Percentiles rank a stretch among this genome's conserved stretches.
phyloP scores from a whole-genome alignment of 1,284 basidiomycete genomes.

The Ganoderma resinaceum region DNA sequence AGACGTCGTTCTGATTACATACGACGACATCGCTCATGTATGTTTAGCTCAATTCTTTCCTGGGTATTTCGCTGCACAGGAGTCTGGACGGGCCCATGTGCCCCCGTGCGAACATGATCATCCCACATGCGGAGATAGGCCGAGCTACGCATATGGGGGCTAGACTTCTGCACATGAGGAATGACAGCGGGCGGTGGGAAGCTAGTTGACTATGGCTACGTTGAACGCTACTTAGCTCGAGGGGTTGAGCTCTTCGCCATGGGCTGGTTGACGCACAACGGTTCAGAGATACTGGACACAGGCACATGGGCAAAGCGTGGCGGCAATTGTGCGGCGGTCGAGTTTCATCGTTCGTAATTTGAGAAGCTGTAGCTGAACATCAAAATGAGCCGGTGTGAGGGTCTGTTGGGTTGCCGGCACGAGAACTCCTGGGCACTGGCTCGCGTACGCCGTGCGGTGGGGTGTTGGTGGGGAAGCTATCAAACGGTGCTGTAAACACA shows the following conservation, averaged over 20 bases:
- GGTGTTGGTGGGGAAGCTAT: conserved; percentile 6
- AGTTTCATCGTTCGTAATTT: not conserved
- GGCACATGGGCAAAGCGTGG: not conserved
- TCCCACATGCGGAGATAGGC: not conserved
- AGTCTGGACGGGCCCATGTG: not conserved
- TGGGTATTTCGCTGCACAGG: not conserved
- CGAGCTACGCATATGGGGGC: not conserved
- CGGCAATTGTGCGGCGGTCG: not conserved
- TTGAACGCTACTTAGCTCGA: not conserved
- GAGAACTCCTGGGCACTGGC: conserved; percentile 9
- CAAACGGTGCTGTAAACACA: not conserved
- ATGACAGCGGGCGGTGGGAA: conserved; percentile 2
- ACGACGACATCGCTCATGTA: conserved; percentile 13
- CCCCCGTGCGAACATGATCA: not conserved
- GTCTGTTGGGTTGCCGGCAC: conserved; percentile 10
- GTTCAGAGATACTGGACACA: not conserved
- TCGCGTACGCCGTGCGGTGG: not conserved
- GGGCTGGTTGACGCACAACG: not conserved
- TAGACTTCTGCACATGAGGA: not conserved
- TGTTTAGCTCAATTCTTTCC: conserved; percentile 15
- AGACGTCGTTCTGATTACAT: conserved; percentile 20
- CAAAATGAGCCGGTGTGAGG: conserved; percentile 6
- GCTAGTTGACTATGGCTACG: not conserved
- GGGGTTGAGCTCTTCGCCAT: not conserved
- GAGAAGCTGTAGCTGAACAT: not conserved